Evolutionary conservation across 257 asterid genomes (phyloP), one percentile per base, ranked within the genome.

Genomic region (Nicotiana obtusifolia): DNA sequence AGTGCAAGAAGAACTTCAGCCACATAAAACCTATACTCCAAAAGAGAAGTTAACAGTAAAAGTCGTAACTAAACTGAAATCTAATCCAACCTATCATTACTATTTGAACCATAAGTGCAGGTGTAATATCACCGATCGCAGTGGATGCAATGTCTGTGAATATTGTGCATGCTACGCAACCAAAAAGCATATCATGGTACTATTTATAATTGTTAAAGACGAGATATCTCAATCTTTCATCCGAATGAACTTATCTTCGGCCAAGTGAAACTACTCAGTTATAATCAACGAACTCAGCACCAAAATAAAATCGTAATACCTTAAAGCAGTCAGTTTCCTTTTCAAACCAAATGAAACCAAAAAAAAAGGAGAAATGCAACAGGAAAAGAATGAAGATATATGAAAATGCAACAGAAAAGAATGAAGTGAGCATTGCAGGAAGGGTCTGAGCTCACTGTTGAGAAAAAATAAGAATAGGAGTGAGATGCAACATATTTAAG

Each of bases 1-100:
- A 91, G 76, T 57, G 92, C 86, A 54, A 91, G 92, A 64, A 91
- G 94, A 81, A 91, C 90, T 87, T 89, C 94, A 11, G 94, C 94
- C 75, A 91, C 92, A 71, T 91, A 91, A 84, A 91, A 91, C 90
- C 94, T 91, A 49, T 61, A 82, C 30, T 14, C 65, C 31, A 35
- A 80, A 77, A 52, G 60, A 66, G 17, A 75, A 53, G 31, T 60
- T 35, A 77, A 52, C 59, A 7, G 31, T 49, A 9, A 65, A 16
- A 65, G 11, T 28, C 56, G 0, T 41, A 65, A 64, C 13, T 30
- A 11, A 80, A 26, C 60, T 49, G 28, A 26, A 26, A 26, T 26
- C 28, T 26, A 26, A 26, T 26, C 30, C 59, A 57, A 13, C 57
- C 19, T 54, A 57, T 3, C 15, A 28, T 28, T 64, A 26, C 19